A percentile compares a stretch with the other conserved stretches of the same genome.
phyloP scores from a whole-genome alignment of 2,329 filamentous ascomycete genomes.

The Sporothrix dimorphospora region DNA sequence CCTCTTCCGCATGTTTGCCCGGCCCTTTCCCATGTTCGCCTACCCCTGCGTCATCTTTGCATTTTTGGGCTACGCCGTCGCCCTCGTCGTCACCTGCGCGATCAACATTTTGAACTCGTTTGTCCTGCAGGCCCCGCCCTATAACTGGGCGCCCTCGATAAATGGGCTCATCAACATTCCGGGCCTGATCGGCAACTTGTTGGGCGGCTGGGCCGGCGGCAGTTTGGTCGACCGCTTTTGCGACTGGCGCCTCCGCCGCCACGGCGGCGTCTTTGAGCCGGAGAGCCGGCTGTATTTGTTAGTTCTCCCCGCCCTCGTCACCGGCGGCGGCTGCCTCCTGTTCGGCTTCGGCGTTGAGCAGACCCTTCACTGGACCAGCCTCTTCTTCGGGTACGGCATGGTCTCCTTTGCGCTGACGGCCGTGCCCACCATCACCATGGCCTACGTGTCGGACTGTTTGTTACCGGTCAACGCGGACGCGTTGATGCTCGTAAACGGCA shows the following conservation, averaged over 20 bases:
- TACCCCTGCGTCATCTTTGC: conserved; percentile 41
- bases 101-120: conserved; percentile 42
- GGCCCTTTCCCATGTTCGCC: conserved; percentile 40
- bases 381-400: conserved; percentile 53
- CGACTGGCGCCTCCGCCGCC: conserved; percentile 45
- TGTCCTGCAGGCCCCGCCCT: conserved; percentile 41
- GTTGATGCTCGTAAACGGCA: conserved; percentile 41
- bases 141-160: conserved; percentile 39
- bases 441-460: conserved; percentile 46
- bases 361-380: conserved; percentile 46
- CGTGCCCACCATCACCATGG: conserved; percentile 49
- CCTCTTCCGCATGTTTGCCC: conserved; percentile 38
- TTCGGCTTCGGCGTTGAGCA: conserved; percentile 50
- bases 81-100: conserved; percentile 39
- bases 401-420: conserved; percentile 49
- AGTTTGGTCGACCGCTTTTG: conserved; percentile 49
- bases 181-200: conserved; percentile 46
- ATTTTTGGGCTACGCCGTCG: conserved; percentile 40
- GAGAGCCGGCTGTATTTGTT: conserved; percentile 48
- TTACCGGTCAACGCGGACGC: conserved; percentile 41
- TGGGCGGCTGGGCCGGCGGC: conserved; percentile 48
- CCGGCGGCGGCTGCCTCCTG: conserved; percentile 47
- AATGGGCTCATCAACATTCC: conserved; percentile 43
- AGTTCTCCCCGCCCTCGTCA: conserved; percentile 46
- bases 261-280: conserved; percentile 50